Conservation (phyloP, 305 asterid genomes). For the Ilex paraguariensis region DNA sequence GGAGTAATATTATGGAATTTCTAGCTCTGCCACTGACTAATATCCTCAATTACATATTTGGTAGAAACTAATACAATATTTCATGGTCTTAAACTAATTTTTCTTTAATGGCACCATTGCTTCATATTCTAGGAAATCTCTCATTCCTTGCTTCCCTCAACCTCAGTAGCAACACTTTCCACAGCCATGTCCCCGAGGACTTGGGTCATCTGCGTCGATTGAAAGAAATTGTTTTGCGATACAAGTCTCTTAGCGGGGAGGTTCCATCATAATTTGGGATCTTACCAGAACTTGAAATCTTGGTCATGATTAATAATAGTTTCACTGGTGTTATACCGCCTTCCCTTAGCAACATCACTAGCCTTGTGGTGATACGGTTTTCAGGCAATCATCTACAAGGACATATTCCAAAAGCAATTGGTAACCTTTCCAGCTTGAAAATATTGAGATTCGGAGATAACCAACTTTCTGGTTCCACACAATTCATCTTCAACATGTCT, state of each 20-base stretch:
- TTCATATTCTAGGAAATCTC: constrained; percentile 11
- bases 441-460: too few relatives aligned
- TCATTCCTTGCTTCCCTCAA: constrained; percentile 9
- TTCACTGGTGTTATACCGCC: constrained; percentile 7
- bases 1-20: too few relatives aligned
- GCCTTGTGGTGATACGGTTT: background rate
- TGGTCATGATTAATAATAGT: constrained; percentile 1
- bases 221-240: background rate
- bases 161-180: background rate
- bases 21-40: too few relatives aligned
- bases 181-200: background rate
- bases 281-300: background rate
- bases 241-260: constrained; percentile 7
- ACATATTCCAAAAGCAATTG: too few relatives aligned
- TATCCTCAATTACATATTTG: too few relatives aligned
- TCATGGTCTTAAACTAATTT: too few relatives aligned
- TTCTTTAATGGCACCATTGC: constrained; percentile 10
- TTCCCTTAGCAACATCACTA: background rate
- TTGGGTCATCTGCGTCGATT: constrained; percentile 3
- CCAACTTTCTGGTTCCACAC: too few relatives aligned
- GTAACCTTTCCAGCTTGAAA: too few relatives aligned
- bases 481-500: too few relatives aligned
- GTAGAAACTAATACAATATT: too few relatives aligned
- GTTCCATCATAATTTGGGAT: constrained; percentile 1
- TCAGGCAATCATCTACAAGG: too few relatives aligned